Conservation (phyloP, 1,139 yeast genomes). For the Arxiozyma slooffiae region DNA sequence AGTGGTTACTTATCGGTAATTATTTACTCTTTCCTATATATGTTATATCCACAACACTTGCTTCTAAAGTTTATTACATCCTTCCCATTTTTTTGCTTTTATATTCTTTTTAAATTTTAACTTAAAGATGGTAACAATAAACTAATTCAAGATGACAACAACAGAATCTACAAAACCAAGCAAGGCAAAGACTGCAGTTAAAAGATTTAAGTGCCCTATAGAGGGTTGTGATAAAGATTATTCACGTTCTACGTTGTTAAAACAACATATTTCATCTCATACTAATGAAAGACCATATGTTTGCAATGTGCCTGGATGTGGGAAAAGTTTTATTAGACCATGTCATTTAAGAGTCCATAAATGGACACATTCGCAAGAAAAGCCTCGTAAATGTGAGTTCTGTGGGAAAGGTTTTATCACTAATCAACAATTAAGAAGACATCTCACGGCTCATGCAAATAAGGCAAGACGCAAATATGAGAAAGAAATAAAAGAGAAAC, state of each 20-base stretch:
- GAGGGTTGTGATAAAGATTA: conserved; percentile 39
- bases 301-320: conserved; percentile 61
- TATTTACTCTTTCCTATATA: neutral
- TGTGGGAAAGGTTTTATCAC: conserved; percentile 54
- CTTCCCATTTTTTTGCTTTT: neutral
- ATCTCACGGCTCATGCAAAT: conserved; percentile 48
- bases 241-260: conserved; percentile 40
- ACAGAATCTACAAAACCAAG: neutral
- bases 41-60: neutral
- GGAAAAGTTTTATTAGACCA: conserved; percentile 58
- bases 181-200: conserved; percentile 11
- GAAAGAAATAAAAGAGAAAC: neutral
- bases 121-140: neutral
- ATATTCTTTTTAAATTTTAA: neutral
- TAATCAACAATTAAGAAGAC: conserved; percentile 73
- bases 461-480: conserved; percentile 4
- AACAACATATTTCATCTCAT: conserved; percentile 69
- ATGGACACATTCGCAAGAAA: conserved; percentile 54
- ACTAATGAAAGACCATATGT: conserved; percentile 71
- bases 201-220: conserved; percentile 34
- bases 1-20: neutral
- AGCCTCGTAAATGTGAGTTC: conserved; percentile 54
- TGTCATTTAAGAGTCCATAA: conserved; percentile 59
- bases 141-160: neutral
- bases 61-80: neutral